Conservation (phyloP, 75 land plant species). For the Pinus taeda region DNA sequence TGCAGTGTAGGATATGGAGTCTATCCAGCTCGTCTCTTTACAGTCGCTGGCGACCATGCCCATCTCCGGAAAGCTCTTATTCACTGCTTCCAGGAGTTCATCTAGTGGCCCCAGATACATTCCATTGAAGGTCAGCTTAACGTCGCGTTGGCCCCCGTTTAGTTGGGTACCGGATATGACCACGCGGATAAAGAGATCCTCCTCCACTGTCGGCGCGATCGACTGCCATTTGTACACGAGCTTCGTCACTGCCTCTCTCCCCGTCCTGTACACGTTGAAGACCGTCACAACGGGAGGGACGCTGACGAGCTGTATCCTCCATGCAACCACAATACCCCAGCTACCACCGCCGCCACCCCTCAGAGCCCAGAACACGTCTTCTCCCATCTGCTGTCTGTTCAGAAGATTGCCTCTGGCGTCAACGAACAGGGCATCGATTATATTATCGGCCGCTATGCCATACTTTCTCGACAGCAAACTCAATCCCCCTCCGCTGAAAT, state of each 20-base stretch:
- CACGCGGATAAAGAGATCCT: background rate
- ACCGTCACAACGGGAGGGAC: background rate
- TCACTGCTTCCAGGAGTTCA: constrained; percentile 11
- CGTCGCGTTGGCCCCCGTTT: background rate
- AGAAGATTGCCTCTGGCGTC: background rate
- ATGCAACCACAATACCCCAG: background rate
- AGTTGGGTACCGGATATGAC: background rate
- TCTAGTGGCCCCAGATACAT: constrained; percentile 24
- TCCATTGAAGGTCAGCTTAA: constrained; percentile 13
- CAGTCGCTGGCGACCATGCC: constrained; percentile 13
- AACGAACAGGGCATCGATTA: constrained; percentile 14
- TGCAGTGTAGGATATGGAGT: background rate
- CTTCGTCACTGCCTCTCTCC: background rate
- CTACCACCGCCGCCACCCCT: background rate
- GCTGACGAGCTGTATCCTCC: background rate
- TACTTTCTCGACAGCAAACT: constrained; percentile 31
- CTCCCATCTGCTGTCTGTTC: background rate
- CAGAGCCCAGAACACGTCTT: background rate
- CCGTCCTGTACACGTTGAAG: background rate
- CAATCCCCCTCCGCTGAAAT: background rate
- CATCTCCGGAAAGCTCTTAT: constrained; percentile 20
- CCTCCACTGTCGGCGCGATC: background rate
- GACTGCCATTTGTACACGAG: background rate
- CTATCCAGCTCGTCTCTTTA: constrained; percentile 21
- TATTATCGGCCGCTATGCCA: constrained; percentile 49